Conservation (phyloP, 345 rosid species). For the Theobroma cacao region DNA sequence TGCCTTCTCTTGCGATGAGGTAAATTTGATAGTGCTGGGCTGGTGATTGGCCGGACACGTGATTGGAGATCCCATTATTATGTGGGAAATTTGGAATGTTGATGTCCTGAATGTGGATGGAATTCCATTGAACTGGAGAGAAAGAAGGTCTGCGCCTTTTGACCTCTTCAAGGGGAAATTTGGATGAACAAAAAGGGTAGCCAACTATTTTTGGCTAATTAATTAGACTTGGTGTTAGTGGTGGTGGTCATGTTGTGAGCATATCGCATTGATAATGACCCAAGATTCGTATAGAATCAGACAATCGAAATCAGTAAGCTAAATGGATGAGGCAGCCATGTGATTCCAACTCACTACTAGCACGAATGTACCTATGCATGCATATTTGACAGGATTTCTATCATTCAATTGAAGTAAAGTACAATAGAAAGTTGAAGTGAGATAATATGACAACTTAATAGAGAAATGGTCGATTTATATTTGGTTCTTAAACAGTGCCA, state of each 20-base stretch:
- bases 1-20: constrained; percentile 25
- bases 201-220: background rate
- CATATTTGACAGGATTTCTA: too few species aligned
- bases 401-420: too few species aligned
- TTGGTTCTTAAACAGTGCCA: too few species aligned
- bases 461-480: too few species aligned
- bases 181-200: background rate
- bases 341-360: too few species aligned
- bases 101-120: constrained; percentile 24
- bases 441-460: too few species aligned
- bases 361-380: too few species aligned
- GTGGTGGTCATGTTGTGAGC: background rate
- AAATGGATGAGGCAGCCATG: too few species aligned
- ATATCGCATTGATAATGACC: background rate
- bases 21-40: background rate
- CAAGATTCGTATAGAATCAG: background rate
- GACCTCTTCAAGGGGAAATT: constrained; percentile 26
- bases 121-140: constrained; percentile 15
- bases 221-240: background rate
- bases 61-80: constrained; percentile 46
- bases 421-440: too few species aligned
- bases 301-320: background rate
- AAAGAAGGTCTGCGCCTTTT: constrained; percentile 27
- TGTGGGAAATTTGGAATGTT: constrained; percentile 30
- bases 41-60: constrained; percentile 35